Evolutionary conservation across 108 stramenopile species (phyloP), one percentile per base, ranked within the genome.

Genomic region (Cyclotella atomus): DNA sequence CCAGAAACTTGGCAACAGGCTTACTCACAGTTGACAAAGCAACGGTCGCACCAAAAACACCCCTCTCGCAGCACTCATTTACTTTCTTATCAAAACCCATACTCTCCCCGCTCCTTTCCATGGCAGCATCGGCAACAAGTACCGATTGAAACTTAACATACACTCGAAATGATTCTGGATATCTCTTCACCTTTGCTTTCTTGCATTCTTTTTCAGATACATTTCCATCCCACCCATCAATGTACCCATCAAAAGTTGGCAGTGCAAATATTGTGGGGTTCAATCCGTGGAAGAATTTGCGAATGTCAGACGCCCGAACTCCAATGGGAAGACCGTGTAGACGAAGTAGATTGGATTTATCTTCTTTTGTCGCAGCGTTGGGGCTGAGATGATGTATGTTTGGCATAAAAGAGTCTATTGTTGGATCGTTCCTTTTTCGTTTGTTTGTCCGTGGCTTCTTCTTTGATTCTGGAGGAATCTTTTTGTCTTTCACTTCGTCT

Each of bases 221-320:
- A 3, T 36, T 19, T 20, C 74, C 78, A 83, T 91, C 91, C 64
- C 84, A 85, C 49, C 38, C 70, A 25, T 72, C 25, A 10, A 87
- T 81, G 33, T 36, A 44, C 20, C 30, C 32, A 24, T 71, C 12
- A 50, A 82, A 78, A 12, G 74, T 65, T 14, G 86, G 84, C 20
- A 93, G 68, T 2, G 89, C 71, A 64, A 85, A 80, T 12, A 93
- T 74, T 0, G 59, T 49, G 5, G 84, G 84, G 64, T 85, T 47
- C 3, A 94, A 65, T n/a, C 92, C 92, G n/a, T 83, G 63, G 54
- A 90, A 94, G 65, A 91, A 91, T 66, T 81, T 84, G 25, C 77
- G 76, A 25, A 94, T 76, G 10, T 85, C 70, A 65, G 83, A 84
- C 7, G 73, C 60, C 17, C 81, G 84, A 25, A 85, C 80, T 33